Conservation (phyloP, 805 yeast species). For the Phaffomyces opuntiae region DNA sequence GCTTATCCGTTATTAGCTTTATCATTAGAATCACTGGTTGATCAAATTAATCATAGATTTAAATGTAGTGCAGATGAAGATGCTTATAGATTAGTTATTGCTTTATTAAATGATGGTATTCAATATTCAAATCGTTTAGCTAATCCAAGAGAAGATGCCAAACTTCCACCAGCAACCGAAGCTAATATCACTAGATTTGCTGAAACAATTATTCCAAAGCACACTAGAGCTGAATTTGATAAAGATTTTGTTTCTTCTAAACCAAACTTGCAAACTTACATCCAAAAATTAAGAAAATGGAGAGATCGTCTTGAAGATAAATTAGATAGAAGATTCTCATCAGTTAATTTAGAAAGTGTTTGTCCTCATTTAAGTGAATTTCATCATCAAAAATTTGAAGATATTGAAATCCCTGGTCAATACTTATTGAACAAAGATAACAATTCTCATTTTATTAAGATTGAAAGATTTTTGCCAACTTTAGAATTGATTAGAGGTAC, state of each 20-base stretch:
- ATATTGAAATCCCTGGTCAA: slow-evolving; percentile 96
- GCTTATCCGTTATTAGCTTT: slow-evolving; percentile 92
- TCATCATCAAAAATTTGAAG: slow-evolving; percentile 97
- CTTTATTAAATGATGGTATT: slow-evolving; percentile 87
- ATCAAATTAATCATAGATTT: slow-evolving; percentile 89
- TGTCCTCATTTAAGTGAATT: slow-evolving; percentile 95
- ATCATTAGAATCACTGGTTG: slow-evolving; percentile 90
- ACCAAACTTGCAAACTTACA: slow-evolving; percentile 85
- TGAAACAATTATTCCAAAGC: slow-evolving; percentile 85
- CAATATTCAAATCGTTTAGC: slow-evolving; percentile 82
- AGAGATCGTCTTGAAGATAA: slow-evolving; percentile 87
- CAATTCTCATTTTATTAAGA: slow-evolving; percentile 85
- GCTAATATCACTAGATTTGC: slow-evolving; percentile 84
- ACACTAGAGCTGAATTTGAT: slow-evolving; percentile 83
- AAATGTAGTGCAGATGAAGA: slow-evolving; percentile 94
- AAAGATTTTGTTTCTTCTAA: slow-evolving; percentile 81
- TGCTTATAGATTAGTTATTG: slow-evolving; percentile 88
- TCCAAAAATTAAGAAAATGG: slow-evolving; percentile 82
- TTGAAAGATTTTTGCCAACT: slow-evolving; percentile 86
- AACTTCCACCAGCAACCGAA: slow-evolving; percentile 86
- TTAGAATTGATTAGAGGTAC: slow-evolving; percentile 86
- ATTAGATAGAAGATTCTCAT: slow-evolving; percentile 74
- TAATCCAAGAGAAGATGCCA: slow-evolving; percentile 81
- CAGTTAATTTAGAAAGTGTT: slow-evolving; percentile 77
- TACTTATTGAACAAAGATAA: slow-evolving; percentile 82